A percentile compares a stretch with the other conserved stretches of the same genome.
phyloP scores from a whole-genome alignment of 1,284 basidiomycete genomes.

The Garcileccinum viscosum region DNA sequence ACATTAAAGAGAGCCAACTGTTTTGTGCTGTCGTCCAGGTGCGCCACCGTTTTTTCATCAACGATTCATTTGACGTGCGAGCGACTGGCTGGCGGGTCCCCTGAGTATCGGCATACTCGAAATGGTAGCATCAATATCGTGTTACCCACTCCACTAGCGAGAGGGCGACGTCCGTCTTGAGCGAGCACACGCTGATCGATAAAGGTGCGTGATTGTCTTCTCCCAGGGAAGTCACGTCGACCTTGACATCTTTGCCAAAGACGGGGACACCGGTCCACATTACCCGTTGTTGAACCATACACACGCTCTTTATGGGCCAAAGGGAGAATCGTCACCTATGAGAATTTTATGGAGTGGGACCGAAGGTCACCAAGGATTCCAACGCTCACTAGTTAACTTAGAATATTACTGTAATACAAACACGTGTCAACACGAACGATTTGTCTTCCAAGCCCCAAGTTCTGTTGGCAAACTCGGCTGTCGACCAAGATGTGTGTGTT shows the following conservation, averaged over 20 bases:
- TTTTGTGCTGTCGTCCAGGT: slow-evolving; percentile 58
- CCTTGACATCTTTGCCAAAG: slow-evolving; percentile 47
- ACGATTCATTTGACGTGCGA: background rate
- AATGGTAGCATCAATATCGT: slow-evolving; percentile 62
- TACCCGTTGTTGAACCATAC: slow-evolving; percentile 53
- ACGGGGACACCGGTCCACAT: slow-evolving; percentile 39
- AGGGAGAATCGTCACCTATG: no score
- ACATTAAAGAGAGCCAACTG: slow-evolving; percentile 57
- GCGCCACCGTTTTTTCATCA: background rate
- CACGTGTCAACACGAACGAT: slow-evolving; percentile 20
- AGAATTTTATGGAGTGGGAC: slow-evolving; percentile 55
- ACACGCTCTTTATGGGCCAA: slow-evolving; percentile 44
- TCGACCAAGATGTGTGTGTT: slow-evolving; percentile 36
- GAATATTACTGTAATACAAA: slow-evolving; percentile 13
- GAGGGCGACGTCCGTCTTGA: slow-evolving; percentile 47
- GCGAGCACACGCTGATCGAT: slow-evolving; percentile 58
- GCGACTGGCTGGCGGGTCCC: slow-evolving; percentile 46
- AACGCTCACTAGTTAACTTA: no score
- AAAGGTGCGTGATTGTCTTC: slow-evolving; percentile 53
- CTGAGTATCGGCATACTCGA: slow-evolving; percentile 55
- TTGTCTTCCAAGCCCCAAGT: background rate
- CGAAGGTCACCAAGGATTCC: slow-evolving; percentile 46
- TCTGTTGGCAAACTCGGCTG: background rate
- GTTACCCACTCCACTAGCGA: slow-evolving; percentile 53
- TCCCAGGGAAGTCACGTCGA: slow-evolving; percentile 33